Percentiles rank a stretch among this genome's conserved stretches.
These are phyloP conservation scores for Carpinus fangiana DNA, from an alignment of 306 rosid species.

Conservation along the genomic window DNA sequence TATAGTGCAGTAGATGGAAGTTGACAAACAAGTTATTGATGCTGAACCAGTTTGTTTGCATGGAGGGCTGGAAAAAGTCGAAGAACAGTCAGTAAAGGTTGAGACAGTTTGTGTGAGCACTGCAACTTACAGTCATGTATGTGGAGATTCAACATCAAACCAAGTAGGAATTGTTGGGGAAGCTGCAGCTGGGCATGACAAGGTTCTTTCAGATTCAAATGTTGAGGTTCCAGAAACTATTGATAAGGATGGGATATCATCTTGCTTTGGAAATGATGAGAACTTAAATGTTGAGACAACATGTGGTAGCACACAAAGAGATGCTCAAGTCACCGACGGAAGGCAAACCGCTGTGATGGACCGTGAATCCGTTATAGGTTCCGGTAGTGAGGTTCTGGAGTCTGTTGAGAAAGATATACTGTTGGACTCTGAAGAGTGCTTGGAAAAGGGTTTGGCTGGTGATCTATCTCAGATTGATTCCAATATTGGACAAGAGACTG, in stretches of 20 bases:
- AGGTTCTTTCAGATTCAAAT: not conserved
- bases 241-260: not conserved
- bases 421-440: slow-evolving; percentile 14
- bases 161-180: not conserved
- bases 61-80: not conserved
- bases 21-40: slow-evolving; percentile 16
- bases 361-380: not conserved
- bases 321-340: slow-evolving; percentile 2
- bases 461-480: slow-evolving; percentile 20
- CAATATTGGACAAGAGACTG: slow-evolving; percentile 23
- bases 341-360: slow-evolving; percentile 1
- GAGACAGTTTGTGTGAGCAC: not conserved
- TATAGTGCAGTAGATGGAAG: not conserved
- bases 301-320: not conserved
- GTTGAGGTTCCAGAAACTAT: not conserved
- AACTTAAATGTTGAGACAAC: not conserved
- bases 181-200: not conserved
- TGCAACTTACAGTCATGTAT: not conserved
- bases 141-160: not conserved
- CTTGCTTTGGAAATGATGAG: not conserved
- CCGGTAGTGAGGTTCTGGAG: slow-evolving; percentile 16
- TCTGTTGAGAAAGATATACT: slow-evolving; percentile 13
- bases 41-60: slow-evolving; percentile 13
- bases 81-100: not conserved
- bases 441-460: slow-evolving; percentile 22